These are phyloP conservation scores for Xylaria grammica DNA, from an alignment of 495 filamentous ascomycete genomes.

Conservation along the genomic window DNA sequence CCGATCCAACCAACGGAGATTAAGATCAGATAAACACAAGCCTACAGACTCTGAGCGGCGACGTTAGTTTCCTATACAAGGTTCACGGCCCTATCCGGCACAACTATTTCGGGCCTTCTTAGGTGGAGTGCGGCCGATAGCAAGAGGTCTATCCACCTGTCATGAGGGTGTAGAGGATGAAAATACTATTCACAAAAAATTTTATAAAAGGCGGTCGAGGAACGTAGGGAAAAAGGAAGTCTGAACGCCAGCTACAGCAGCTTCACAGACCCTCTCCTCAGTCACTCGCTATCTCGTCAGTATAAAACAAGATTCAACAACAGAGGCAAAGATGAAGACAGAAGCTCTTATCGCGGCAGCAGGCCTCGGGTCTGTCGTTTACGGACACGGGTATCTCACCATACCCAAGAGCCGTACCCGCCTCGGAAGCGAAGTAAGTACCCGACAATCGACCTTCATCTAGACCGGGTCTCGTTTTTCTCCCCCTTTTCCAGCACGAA, in stretches of 20 bases:
- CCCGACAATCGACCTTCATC: not conserved
- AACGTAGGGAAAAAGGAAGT: not conserved
- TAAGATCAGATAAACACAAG: not conserved
- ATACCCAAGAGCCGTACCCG: conserved; percentile 53
- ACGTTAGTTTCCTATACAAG: not conserved
- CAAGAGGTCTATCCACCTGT: not conserved
- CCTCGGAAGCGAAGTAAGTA: conserved; percentile 51
- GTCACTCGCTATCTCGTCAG: not conserved
- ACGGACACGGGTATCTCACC: conserved; percentile 56
- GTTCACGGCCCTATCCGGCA: not conserved
- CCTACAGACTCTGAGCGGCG: not conserved
- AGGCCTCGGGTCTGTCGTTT: conserved; percentile 28
- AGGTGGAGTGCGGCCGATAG: not conserved
- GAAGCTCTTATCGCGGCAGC: conserved; percentile 19
- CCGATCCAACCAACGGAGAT: not conserved
- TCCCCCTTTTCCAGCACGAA: not conserved
- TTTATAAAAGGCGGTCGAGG: not conserved
- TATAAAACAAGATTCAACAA: not conserved
- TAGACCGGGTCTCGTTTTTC: not conserved
- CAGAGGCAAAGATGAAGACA: conserved; percentile 28
- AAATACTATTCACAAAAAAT: not conserved
- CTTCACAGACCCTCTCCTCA: not conserved
- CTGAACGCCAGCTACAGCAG: not conserved
- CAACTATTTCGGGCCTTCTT: conserved; percentile 30
- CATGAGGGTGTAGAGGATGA: not conserved